Conservation (phyloP, 306 rosid genomes). For the Leucaena leucocephala region DNA sequence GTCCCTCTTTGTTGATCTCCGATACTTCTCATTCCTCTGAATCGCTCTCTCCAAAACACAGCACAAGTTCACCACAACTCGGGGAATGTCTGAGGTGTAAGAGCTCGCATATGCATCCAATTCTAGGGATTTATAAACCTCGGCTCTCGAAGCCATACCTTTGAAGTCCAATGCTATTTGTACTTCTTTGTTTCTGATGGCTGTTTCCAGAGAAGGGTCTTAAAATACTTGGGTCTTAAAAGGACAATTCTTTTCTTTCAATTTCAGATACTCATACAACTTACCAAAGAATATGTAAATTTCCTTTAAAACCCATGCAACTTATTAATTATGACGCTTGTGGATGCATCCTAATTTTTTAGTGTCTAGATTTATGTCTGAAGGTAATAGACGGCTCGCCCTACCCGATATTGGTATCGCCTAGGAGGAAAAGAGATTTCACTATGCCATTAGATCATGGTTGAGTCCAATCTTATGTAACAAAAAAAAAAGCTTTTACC, state of each 20-base stretch:
- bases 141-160: slow-evolving; percentile 19
- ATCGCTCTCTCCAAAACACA: slow-evolving; percentile 51
- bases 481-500: slow-evolving; percentile 20
- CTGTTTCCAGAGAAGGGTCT: slow-evolving; percentile 23
- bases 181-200: neutral
- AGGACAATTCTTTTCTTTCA: slow-evolving; percentile 59
- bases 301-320: neutral
- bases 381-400: no score
- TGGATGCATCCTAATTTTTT: no score
- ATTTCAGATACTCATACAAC: slow-evolving; percentile 30
- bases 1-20: slow-evolving; percentile 33
- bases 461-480: no score
- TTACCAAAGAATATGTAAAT: slow-evolving; percentile 29
- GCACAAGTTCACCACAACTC: slow-evolving; percentile 40
- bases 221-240: neutral
- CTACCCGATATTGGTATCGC: no score
- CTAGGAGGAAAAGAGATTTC: no score
- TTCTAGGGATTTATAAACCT: slow-evolving; percentile 38
- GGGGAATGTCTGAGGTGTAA: slow-evolving; percentile 30
- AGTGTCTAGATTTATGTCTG: no score
- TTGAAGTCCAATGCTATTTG: neutral
- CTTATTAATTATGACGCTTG: no score
- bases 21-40: slow-evolving; percentile 48
- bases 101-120: slow-evolving; percentile 19
- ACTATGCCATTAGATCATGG: no score